Evolutionary conservation across 2,329 filamentous ascomycete genomes (phyloP).

Genomic region (Claviceps cyperi): DNA sequence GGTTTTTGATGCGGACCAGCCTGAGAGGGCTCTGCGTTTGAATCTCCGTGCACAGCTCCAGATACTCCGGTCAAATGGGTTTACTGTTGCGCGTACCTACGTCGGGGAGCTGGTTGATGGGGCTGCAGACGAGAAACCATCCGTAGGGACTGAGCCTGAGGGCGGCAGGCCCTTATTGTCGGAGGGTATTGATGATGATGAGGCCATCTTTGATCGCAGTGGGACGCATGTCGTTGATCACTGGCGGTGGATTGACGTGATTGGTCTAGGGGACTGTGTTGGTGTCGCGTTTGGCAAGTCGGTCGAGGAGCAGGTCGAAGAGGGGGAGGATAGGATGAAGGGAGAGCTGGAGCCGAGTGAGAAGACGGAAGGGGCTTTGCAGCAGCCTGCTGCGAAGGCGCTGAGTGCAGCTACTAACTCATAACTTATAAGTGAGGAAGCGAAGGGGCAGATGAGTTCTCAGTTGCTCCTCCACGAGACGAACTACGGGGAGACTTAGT

Average conservation of each 20-base stretch:
- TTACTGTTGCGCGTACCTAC: slow-evolving; percentile 36
- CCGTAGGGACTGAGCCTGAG: slow-evolving; percentile 9
- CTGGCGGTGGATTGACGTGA: slow-evolving; percentile 39
- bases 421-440: no score
- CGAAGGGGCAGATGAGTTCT: no score
- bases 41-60: slow-evolving; percentile 46
- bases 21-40: slow-evolving; percentile 42
- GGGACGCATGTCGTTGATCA: slow-evolving; percentile 24
- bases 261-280: slow-evolving; percentile 28
- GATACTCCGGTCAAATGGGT: slow-evolving; percentile 34
- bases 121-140: slow-evolving; percentile 22
- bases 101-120: slow-evolving; percentile 36
- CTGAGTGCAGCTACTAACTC: slow-evolving; percentile 1
- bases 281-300: slow-evolving; percentile 17
- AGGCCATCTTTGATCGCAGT: slow-evolving; percentile 34
- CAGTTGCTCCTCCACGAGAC: no score
- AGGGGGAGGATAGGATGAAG: slow-evolving; percentile 21
- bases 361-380: slow-evolving; percentile 5
- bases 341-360: slow-evolving; percentile 21
- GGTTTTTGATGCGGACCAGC: slow-evolving; percentile 41
- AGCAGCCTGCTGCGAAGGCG: neutral
- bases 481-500: no score
- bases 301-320: slow-evolving; percentile 18
- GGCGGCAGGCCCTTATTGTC: slow-evolving; percentile 5
- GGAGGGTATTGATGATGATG: slow-evolving; percentile 32